Conservation (phyloP, 2,329 filamentous ascomycete genomes). For the Plenodomus tracheiphilus region DNA sequence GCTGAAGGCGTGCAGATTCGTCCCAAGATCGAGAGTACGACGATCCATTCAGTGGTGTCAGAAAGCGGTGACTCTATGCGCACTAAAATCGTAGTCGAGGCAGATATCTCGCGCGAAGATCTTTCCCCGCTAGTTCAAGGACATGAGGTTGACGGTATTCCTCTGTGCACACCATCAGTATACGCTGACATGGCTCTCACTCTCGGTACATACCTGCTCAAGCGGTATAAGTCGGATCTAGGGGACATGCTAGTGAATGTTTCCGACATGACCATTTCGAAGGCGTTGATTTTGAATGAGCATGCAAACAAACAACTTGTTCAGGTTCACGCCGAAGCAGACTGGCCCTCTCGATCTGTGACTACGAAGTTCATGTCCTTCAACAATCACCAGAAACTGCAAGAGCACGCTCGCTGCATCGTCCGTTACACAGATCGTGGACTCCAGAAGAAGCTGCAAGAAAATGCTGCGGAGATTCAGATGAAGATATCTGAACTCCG, state of each 20-base stretch:
- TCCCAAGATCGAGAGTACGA: conserved; percentile 2
- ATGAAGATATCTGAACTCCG: conserved; percentile 1
- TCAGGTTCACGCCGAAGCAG: conserved; percentile 12
- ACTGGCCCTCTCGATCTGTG: conserved; percentile 7
- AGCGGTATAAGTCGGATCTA: background rate
- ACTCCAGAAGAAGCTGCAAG: conserved; percentile 3
- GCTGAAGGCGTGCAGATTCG: background rate
- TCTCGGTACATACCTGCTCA: conserved; percentile 24
- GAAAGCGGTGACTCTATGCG: background rate
- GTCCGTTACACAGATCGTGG: conserved; percentile 4
- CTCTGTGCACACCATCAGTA: conserved; percentile 21
- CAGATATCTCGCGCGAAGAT: conserved; percentile 12
- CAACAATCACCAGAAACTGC: conserved; percentile 11
- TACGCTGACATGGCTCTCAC: conserved; percentile 43
- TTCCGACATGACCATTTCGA: conserved; percentile 12
- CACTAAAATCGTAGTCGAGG: conserved; percentile 9
- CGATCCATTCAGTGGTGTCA: conserved; percentile 2
- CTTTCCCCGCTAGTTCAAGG: conserved; percentile 12
- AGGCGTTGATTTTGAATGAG: conserved; percentile 11
- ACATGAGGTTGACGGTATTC: conserved; percentile 17
- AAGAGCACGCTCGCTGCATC: conserved; percentile 12
- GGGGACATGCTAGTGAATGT: conserved; percentile 9
- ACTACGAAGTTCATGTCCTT: conserved; percentile 18
- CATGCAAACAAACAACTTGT: conserved; percentile 11
- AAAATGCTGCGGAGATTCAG: background rate